Base-by-base conservation (phyloP, 257 asterid species). In the Gentiana dahurica region DNA sequence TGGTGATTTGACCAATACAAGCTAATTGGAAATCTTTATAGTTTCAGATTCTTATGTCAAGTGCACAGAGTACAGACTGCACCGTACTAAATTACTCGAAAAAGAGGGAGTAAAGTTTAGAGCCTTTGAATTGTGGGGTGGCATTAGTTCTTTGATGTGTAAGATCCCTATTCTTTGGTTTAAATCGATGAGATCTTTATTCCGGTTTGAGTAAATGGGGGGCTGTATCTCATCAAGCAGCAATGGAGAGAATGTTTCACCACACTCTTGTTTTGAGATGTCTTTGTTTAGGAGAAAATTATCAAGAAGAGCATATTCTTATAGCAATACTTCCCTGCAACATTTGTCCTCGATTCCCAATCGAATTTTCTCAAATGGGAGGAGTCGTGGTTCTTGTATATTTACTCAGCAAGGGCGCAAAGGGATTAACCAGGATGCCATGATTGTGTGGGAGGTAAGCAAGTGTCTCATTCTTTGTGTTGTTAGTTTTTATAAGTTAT, bases 371-470 rank as follows among this genome's bases (percentile, higher is more conserved):
- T 51, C 92, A 56, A 91, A 91, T 34, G 98, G 94, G 7, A 79
- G 77, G 73, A 87, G 84, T 70, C 77, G 66, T 59, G 75, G 73
- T 71, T 83, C 98, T 59, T 91, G 98, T 79, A 76, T 91, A 75
- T 91, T 79, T 71, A 91, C 98, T 67, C 98, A 91, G 73, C 98
- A 91, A 68, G 98, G 98, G 1, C 85, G 98, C 55, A 91, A 91
- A 68, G 98, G 98, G 75, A 83, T 91, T 65, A 91, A 91, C 71
- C 98, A 91, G 70, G 98, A 91, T 61, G 95, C 98, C 65, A 91
- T 91, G 98, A 75, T 91, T 55, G 98, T 91, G 57, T 91, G 98
- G 98, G 98, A 91, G 75, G 98, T 91, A 74, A 75, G 82, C 72
- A 15, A 15, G 24, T 15, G 24, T 15, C 33, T 43, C 2, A 1